These are phyloP conservation scores for Vaccinium corymbosum DNA, from an alignment of 148 eudicot genomes.

Conservation along the genomic window DNA sequence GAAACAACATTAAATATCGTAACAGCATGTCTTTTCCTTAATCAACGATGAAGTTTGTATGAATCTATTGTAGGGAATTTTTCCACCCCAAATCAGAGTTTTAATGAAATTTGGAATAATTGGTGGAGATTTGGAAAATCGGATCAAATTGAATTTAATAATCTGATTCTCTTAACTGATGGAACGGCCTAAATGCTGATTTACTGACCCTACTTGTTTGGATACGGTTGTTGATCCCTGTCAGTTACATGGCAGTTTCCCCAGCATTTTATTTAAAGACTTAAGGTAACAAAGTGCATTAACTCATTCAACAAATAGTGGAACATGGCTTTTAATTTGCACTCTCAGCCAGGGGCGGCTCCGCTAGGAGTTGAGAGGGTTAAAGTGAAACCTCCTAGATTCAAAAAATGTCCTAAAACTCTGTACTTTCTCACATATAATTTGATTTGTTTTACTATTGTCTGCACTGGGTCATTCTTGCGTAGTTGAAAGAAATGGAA, in stretches of 20 bases:
- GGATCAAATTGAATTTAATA: not conserved
- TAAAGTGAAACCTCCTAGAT: too few species aligned
- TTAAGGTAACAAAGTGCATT: not conserved
- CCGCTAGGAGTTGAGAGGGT: too few species aligned
- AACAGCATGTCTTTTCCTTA: not conserved
- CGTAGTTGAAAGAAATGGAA: too few species aligned
- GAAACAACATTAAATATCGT: not conserved
- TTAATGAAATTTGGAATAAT: not conserved
- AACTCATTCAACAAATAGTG: not conserved
- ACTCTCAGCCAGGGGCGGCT: too few species aligned
- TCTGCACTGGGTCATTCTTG: too few species aligned
- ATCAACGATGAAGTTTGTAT: not conserved
- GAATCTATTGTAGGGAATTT: not conserved
- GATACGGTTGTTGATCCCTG: not conserved
- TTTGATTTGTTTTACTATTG: too few species aligned
- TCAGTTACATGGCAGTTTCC: not conserved
- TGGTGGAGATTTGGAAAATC: not conserved
- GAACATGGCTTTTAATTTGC: conserved; percentile 2
- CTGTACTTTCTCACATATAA: too few species aligned
- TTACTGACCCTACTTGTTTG: not conserved
- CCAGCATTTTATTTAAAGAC: not conserved
- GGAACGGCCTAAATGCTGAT: not conserved
- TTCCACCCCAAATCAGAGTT: not conserved
- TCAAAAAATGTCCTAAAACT: too few species aligned
- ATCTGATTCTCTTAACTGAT: not conserved